Evolutionary conservation across 257 asterid species (phyloP), one percentile per base, ranked within the genome.

Genomic region (Misopates orontium): DNA sequence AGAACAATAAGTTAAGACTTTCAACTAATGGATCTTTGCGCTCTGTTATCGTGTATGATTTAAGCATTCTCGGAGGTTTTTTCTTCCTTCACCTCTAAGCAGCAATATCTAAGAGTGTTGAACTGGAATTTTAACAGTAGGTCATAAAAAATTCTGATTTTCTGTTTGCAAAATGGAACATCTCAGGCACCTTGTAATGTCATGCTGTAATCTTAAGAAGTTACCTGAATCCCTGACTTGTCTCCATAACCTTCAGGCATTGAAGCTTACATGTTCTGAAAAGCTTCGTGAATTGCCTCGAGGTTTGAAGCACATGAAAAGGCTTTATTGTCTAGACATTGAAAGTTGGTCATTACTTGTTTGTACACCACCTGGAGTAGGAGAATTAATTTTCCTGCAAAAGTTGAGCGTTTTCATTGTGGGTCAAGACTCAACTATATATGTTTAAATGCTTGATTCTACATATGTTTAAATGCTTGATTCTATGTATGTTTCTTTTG

Each of bases 361-460:
- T 21, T 53, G 67, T 17, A 75, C 60, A 17, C 77, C 77, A 0
- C 77, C 76, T 24, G 71, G 64, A 32, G 10, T 75, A 20, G 25
- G 77, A 18, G 66, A 66, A 0, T 56, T 71, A 40, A 56, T 49
- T 24, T 56, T 19, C 67, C 54, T 71, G 25, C 70, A 60, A 1
- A 42, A 47, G 25, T 55, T 75, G 14, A 71, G 77, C 48, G 25
- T 62, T 16, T 75, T 70, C 59, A 75, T 75, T 48, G 80, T 75
- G 61, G 76, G 76, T 36, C 51, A 56, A 10, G 73, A 70, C 15
- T 18, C 51, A 9, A 23, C 59, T 47, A 62, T 53, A n/a, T n/a
- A n/a, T n/a, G n/a, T n/a, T n/a, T n/a, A n/a, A n/a, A n/a, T n/a
- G n/a, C n/a, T n/a, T n/a, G n/a, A n/a, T n/a, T n/a, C n/a, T n/a